phyloP scores from a whole-genome alignment of 257 asterid genomes.

The Orobanche coerulescens region DNA sequence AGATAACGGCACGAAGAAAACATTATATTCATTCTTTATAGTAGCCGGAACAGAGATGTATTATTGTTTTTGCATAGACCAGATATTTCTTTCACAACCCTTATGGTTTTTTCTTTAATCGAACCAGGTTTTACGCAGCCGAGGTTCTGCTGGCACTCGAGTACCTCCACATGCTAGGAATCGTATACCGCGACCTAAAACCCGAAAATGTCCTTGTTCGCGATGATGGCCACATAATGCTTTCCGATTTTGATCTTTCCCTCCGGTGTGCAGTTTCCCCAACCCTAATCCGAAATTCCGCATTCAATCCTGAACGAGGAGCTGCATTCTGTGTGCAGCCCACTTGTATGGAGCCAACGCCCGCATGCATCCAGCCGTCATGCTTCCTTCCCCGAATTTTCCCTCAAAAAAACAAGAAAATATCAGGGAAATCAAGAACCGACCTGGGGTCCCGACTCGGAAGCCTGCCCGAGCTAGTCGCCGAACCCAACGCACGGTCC shows the following conservation, averaged over 20 bases:
- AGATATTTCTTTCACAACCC: too few species aligned
- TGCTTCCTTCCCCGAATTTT: slow-evolving; percentile 78
- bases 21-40: not conserved
- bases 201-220: slow-evolving; percentile 85
- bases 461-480: slow-evolving; percentile 63
- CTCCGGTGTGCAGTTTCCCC: slow-evolving; percentile 74
- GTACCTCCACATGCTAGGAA: slow-evolving; percentile 90
- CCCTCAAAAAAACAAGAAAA: slow-evolving; percentile 56
- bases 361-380: slow-evolving; percentile 62
- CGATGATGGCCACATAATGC: slow-evolving; percentile 93
- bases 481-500: slow-evolving; percentile 76
- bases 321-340: slow-evolving; percentile 75
- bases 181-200: slow-evolving; percentile 73
- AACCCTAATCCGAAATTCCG: slow-evolving; percentile 54
- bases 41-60: not conserved
- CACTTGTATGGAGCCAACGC: slow-evolving; percentile 71
- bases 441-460: slow-evolving; percentile 35
- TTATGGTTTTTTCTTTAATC: not conserved
- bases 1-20: too few species aligned
- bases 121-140: slow-evolving; percentile 74
- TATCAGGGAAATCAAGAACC: slow-evolving; percentile 36
- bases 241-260: slow-evolving; percentile 78
- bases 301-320: slow-evolving; percentile 38
- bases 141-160: slow-evolving; percentile 81
- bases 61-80: not conserved